Base-by-base conservation (phyloP, 1,284 basidiomycete genomes). In the Pseudozyma flocculosa region DNA sequence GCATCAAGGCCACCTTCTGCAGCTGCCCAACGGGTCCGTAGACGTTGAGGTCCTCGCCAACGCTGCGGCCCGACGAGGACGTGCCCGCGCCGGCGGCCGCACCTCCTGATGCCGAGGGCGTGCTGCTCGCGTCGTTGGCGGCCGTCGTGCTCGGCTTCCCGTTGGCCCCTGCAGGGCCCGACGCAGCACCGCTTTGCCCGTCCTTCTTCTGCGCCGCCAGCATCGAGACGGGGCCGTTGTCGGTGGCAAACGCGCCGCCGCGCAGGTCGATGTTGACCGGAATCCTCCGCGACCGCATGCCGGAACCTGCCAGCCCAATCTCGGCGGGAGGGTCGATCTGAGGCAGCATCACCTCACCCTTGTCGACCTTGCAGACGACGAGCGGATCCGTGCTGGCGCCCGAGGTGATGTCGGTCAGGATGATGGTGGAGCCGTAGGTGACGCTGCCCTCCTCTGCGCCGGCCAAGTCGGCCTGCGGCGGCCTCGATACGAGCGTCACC, bases 11-110 rank as follows among this genome's bases (percentile, higher is more conserved):
- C 54, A 96, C 88, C 80, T 94, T 92, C 80, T 96, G 92, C 85
- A 96, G 89, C 78, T 95, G 92, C 71, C 90, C 92, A 50, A 96
- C 89, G 21, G 92, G 92, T 2, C 90, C 90, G 19, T 88, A 89
- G 17, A 63, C 65, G 37, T 65, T 67, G 43, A 64, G 47, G 17
- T 73, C 70, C 23, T 73, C 70, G 14, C 32, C 50, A 3, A 11
- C 5, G 26, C 26, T 29, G 26, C 26, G 26, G 26, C 26, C 26
- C 26, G 26, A 29, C 26, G 43, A 36, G 36, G 40, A 40, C 42
- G 49, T 46, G 18, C 8, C 32, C 9, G 44, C 54, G n/a, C 56
- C 50, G 19, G 45, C 21, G 24, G 15, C 37, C 4, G 48, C 13
- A 1, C 37, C 13, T 2, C 34, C 18, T 17, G 22, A 22, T 21